Evolutionary conservation across 768 basidiomycete species (phyloP).

Genomic region (Trametes punicea): DNA sequence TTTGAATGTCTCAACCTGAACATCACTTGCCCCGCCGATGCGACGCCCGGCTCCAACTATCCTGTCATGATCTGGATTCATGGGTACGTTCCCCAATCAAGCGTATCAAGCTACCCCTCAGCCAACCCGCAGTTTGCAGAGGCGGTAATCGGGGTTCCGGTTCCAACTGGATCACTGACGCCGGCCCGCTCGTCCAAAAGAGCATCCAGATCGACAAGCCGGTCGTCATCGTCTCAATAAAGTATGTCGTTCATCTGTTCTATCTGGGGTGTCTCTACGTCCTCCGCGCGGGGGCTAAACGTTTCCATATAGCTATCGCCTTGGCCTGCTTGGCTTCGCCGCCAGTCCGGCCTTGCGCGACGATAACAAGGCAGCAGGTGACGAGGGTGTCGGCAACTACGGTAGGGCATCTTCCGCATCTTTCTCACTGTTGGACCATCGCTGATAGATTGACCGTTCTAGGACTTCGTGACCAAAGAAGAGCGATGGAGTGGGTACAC

Average conservation of each 20-base stretch:
- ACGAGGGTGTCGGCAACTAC: constrained; percentile 76
- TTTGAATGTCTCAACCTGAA: constrained; percentile 80
- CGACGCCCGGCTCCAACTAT: constrained; percentile 47
- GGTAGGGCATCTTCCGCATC: constrained; percentile 40
- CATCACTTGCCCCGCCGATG: constrained; percentile 68
- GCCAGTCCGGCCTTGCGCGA: constrained; percentile 61
- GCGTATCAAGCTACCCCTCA: neutral
- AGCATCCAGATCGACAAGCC: constrained; percentile 62
- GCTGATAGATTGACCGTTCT: constrained; percentile 5
- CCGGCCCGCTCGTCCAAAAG: constrained; percentile 65
- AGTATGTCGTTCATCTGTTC: constrained; percentile 44
- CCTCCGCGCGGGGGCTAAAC: constrained; percentile 15
- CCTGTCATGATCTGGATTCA: constrained; percentile 89
- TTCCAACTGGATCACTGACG: constrained; percentile 76
- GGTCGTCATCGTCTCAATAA: constrained; percentile 68
- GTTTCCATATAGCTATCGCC: constrained; percentile 53
- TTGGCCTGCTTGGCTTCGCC: constrained; percentile 77
- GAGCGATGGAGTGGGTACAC: constrained; percentile 51
- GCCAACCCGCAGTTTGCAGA: constrained; percentile 34
- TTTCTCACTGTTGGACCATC: neutral
- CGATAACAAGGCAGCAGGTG: constrained; percentile 61
- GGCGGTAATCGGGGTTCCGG: constrained; percentile 73
- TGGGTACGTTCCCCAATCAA: constrained; percentile 48
- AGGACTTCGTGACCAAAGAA: constrained; percentile 36
- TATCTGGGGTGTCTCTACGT: constrained; percentile 2